These are phyloP conservation scores for Solidago caesia DNA, from an alignment of 129 eudicot genomes.

Conservation along the genomic window DNA sequence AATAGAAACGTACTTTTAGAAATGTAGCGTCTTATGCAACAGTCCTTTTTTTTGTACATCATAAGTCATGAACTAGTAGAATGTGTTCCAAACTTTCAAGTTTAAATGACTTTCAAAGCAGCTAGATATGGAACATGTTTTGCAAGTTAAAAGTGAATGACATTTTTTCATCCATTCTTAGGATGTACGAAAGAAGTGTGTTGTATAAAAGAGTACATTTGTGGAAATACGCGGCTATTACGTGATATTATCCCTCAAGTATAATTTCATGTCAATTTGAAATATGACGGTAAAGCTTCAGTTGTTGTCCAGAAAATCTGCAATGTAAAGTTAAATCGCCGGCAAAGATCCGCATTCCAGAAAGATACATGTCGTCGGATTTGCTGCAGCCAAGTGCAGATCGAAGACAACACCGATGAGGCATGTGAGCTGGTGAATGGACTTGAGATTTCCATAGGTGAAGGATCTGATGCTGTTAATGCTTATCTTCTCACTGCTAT, in stretches of 20 bases:
- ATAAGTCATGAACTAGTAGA: no score
- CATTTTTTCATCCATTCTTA: neutral
- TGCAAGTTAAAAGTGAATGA: neutral
- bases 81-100: neutral
- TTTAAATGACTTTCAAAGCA: neutral
- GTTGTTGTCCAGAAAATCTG: constrained; percentile 61
- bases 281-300: constrained; percentile 65
- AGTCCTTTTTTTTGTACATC: no score
- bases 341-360: constrained; percentile 22
- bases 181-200: neutral
- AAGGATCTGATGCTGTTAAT: constrained; percentile 47
- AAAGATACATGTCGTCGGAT: constrained; percentile 20
- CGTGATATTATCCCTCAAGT: neutral
- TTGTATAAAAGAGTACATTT: neutral
- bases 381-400: constrained; percentile 43
- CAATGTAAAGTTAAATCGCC: constrained; percentile 31
- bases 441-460: constrained; percentile 68
- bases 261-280: constrained; percentile 18
- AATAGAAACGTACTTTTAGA: no score
- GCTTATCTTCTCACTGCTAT: constrained; percentile 76
- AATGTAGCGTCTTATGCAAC: neutral
- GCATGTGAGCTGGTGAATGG: constrained; percentile 92
- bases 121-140: neutral
- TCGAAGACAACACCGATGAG: constrained; percentile 49
- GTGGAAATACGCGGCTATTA: neutral